Percentiles rank a stretch among this genome's conserved stretches.
These are phyloP conservation scores for Sporothrix pseudoabietina DNA, from an alignment of 2,329 filamentous ascomycete genomes.

Conservation along the genomic window DNA sequence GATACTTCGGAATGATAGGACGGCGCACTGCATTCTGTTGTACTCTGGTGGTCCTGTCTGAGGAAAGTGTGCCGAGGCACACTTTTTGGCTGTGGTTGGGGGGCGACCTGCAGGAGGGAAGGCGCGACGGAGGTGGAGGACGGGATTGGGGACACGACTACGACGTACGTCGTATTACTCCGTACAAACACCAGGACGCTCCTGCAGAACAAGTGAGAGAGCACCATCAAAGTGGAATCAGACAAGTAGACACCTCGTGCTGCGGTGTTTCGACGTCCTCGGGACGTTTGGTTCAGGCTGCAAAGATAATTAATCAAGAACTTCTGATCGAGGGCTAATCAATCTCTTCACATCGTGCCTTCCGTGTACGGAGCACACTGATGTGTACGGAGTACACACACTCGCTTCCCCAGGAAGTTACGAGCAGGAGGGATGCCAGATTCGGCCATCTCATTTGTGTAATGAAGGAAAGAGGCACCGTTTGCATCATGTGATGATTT, in stretches of 20 bases:
- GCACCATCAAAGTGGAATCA: slow-evolving; percentile 8
- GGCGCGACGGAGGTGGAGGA: slow-evolving; percentile 18
- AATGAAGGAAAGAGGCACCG: slow-evolving; percentile 7
- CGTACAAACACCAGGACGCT: neutral
- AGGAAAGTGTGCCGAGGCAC: slow-evolving; percentile 24
- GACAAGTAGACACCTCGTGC: neutral
- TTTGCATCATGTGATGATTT: slow-evolving; percentile 7
- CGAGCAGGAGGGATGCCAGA: neutral
- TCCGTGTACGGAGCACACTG: neutral
- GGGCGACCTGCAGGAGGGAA: neutral
- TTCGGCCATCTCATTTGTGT: neutral
- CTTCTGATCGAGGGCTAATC: neutral
- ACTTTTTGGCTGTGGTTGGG: slow-evolving; percentile 15
- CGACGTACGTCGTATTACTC: neutral
- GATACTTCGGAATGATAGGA: slow-evolving; percentile 15
- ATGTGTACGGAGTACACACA: too few species aligned
- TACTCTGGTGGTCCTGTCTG: neutral
- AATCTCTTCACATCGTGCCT: slow-evolving; percentile 16
- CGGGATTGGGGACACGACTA: neutral
- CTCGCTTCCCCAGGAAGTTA: neutral
- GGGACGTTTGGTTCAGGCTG: neutral
- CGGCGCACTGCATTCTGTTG: slow-evolving; percentile 3
- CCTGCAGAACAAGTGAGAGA: slow-evolving; percentile 5
- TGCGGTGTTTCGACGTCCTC: neutral
- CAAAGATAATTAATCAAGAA: slow-evolving; percentile 2